phyloP scores from a whole-genome alignment of 805 yeast genomes.

The Starmerella etchellsii region DNA sequence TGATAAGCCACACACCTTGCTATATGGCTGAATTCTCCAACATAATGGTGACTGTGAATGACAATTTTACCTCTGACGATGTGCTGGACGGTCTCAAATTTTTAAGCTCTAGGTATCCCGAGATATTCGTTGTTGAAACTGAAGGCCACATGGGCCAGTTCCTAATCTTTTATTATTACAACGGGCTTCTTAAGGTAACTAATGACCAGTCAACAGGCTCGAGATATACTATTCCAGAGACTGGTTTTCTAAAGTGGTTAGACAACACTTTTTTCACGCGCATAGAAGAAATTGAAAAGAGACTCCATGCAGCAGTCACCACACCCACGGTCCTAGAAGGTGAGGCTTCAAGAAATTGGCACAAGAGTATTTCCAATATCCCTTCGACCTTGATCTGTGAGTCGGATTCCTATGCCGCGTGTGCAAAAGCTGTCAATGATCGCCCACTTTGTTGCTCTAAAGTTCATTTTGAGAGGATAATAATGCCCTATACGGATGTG shows the following conservation, averaged over 20 bases:
- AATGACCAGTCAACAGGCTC: too few relatives aligned
- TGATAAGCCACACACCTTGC: background rate
- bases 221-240: too few relatives aligned
- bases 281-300: too few relatives aligned
- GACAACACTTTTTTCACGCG: too few relatives aligned
- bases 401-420: constrained; percentile 3
- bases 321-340: constrained; percentile 1
- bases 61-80: too few relatives aligned
- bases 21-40: background rate
- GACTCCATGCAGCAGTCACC: background rate
- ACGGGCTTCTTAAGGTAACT: too few relatives aligned
- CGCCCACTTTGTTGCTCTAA: constrained; percentile 7
- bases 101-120: background rate
- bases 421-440: background rate
- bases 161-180: constrained; percentile 6
- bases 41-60: background rate
- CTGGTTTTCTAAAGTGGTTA: too few relatives aligned
- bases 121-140: constrained; percentile 7
- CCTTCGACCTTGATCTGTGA: constrained; percentile 7
- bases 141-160: constrained; percentile 8
- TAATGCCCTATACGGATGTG: constrained; percentile 45
- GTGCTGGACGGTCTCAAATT: too few relatives aligned
- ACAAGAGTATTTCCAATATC: background rate
- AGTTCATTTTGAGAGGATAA: constrained; percentile 28
- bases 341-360: background rate